Evolutionary conservation across 108 stramenopile genomes (phyloP).

Genomic region (Cyclotella sp.): DNA sequence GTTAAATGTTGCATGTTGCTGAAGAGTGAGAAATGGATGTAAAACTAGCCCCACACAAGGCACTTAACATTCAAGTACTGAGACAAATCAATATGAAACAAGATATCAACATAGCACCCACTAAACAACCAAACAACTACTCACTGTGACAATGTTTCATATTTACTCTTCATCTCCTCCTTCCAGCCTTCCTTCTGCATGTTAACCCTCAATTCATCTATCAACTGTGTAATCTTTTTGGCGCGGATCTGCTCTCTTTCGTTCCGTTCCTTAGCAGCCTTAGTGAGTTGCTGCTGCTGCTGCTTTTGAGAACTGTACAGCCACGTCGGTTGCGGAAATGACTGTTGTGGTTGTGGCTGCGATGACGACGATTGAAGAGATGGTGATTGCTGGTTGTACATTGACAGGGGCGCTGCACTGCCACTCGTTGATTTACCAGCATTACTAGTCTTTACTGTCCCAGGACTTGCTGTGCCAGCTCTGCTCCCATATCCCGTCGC

Average conservation of each 20-base stretch:
- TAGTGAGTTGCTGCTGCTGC: slow-evolving; percentile 20
- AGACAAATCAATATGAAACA: not conserved
- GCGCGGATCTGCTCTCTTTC: slow-evolving; percentile 79
- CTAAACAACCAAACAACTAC: slow-evolving; percentile 26
- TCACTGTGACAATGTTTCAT: slow-evolving; percentile 83
- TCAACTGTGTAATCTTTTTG: slow-evolving; percentile 81
- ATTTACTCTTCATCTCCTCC: slow-evolving; percentile 83
- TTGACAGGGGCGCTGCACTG: not conserved
- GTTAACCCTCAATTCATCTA: slow-evolving; percentile 66
- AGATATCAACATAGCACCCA: not conserved
- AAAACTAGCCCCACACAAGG: not conserved
- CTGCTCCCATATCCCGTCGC: not conserved
- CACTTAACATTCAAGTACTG: not conserved
- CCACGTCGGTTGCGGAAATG: not conserved
- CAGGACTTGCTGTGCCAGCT: slow-evolving; percentile 7
- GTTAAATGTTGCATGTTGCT: not conserved
- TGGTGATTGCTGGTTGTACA: not conserved
- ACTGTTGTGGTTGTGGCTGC: not conserved
- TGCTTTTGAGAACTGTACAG: slow-evolving; percentile 15
- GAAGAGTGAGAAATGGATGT: not conserved
- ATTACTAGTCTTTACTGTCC: slow-evolving; percentile 11
- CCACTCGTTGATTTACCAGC: slow-evolving; percentile 5
- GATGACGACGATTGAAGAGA: not conserved
- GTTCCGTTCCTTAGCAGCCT: slow-evolving; percentile 52
- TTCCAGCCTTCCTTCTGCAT: slow-evolving; percentile 85